These are phyloP conservation scores for Botrytis fragariae DNA, from an alignment of 2,329 filamentous ascomycete genomes.

Conservation along the genomic window DNA sequence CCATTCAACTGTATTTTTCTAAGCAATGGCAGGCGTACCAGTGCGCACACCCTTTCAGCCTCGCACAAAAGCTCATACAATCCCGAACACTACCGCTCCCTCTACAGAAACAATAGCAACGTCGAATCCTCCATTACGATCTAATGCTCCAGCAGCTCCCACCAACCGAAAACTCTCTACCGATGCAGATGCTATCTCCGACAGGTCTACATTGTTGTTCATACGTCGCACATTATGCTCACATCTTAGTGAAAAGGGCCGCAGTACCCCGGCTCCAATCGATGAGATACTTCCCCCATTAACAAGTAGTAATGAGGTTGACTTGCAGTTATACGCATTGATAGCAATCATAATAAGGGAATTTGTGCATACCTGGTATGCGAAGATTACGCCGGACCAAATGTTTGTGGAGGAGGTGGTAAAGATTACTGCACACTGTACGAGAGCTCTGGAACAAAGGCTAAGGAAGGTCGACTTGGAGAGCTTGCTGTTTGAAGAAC, in stretches of 20 bases:
- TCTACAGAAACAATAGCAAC: conserved; percentile 7
- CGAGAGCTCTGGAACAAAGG: conserved; percentile 80
- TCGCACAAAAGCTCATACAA: conserved; percentile 17
- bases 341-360: conserved; percentile 87
- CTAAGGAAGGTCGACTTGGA: conserved; percentile 80
- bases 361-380: conserved; percentile 91
- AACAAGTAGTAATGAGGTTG: conserved; percentile 91
- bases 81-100: neutral
- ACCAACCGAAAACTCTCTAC: conserved; percentile 38
- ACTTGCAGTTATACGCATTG: conserved; percentile 88
- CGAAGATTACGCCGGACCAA: conserved; percentile 86
- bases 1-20: neutral
- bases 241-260: conserved; percentile 60
- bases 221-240: conserved; percentile 82
- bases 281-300: conserved; percentile 84
- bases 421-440: conserved; percentile 89
- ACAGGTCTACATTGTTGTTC: conserved; percentile 75
- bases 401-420: conserved; percentile 84
- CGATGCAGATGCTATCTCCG: conserved; percentile 63
- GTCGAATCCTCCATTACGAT: conserved; percentile 18
- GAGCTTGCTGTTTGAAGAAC: conserved; percentile 78
- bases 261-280: conserved; percentile 56
- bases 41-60: conserved; percentile 21
- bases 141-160: conserved; percentile 31
- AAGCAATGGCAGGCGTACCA: conserved; percentile 20